Evolutionary conservation across 176 grass and related monocot genomes (phyloP).

Genomic region (Lolium rigidum): DNA sequence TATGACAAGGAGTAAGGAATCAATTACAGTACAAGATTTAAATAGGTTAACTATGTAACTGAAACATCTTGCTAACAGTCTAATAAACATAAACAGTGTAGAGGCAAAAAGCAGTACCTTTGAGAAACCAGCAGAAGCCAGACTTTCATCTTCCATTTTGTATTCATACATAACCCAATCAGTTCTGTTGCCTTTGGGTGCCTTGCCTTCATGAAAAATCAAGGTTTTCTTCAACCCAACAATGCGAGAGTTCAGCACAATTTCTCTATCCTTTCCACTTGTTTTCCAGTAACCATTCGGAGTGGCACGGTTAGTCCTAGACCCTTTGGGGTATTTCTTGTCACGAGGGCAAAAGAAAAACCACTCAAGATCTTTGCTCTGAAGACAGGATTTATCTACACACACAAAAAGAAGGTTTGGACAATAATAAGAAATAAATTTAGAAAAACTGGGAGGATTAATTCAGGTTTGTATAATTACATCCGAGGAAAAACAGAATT

Average conservation of each 20-base stretch:
- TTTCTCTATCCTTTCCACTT: conserved; percentile 82
- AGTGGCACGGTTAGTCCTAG: conserved; percentile 76
- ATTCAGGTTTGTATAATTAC: background rate
- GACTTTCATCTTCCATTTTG: conserved; percentile 57
- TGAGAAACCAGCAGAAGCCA: conserved; percentile 65
- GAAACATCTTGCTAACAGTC: too few relatives aligned
- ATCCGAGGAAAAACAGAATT: background rate
- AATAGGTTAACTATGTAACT: background rate
- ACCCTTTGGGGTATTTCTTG: conserved; percentile 87
- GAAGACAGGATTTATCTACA: conserved; percentile 72
- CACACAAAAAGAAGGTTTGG: conserved; percentile 4
- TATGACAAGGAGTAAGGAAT: background rate
- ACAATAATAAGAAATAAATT: background rate
- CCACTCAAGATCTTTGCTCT: conserved; percentile 85
- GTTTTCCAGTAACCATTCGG: conserved; percentile 96
- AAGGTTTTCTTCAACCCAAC: conserved; percentile 89
- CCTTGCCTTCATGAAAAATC: conserved; percentile 91
- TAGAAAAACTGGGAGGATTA: background rate
- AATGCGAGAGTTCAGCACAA: conserved; percentile 60
- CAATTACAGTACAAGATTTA: background rate
- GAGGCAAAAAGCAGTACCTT: conserved; percentile 50
- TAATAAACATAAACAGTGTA: background rate
- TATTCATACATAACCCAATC: conserved; percentile 99
- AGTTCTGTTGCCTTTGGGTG: conserved; percentile 74
- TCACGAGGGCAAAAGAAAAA: conserved; percentile 91